Conservation (phyloP, 495 filamentous ascomycete species). For the Podospora fimiseda region DNA sequence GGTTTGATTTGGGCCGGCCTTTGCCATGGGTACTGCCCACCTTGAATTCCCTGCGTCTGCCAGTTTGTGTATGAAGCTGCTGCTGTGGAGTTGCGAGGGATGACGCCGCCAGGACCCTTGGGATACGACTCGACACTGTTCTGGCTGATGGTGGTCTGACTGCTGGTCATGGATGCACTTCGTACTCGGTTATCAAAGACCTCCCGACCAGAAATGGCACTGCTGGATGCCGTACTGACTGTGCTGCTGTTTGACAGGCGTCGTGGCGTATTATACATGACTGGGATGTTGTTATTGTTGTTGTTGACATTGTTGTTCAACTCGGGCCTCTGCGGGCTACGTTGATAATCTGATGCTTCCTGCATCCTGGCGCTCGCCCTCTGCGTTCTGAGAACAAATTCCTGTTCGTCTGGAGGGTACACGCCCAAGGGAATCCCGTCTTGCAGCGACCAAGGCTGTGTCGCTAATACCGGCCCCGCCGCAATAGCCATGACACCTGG, state of each 20-base stretch:
- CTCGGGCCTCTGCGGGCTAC: background rate
- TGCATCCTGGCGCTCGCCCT: conserved; percentile 19
- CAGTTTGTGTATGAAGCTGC: conserved; percentile 9
- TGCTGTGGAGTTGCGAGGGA: background rate
- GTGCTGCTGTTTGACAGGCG: conserved; percentile 22
- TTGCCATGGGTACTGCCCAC: conserved; percentile 28
- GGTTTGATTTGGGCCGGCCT: conserved; percentile 31
- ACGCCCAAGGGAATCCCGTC: conserved; percentile 15
- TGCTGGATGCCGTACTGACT: conserved; percentile 18
- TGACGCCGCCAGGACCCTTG: conserved; percentile 7
- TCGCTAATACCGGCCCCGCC: conserved; percentile 2
- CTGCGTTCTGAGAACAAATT: conserved; percentile 22
- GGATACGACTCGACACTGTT: conserved; percentile 37
- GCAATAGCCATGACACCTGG: conserved; percentile 9
- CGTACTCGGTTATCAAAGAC: conserved; percentile 23
- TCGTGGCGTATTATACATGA: conserved; percentile 12
- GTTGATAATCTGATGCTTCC: conserved; percentile 4
- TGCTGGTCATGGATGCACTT: conserved; percentile 18
- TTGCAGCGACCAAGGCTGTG: conserved; percentile 4
- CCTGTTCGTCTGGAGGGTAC: conserved; percentile 24
- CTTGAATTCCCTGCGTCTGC: conserved; percentile 3
- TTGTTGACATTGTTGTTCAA: background rate
- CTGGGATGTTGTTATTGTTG: background rate
- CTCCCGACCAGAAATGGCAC: conserved; percentile 19
- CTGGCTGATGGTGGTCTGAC: too few species aligned